Evolutionary conservation across 2,329 filamentous ascomycete genomes (phyloP).

Genomic region (Westerdykella sp.): DNA sequence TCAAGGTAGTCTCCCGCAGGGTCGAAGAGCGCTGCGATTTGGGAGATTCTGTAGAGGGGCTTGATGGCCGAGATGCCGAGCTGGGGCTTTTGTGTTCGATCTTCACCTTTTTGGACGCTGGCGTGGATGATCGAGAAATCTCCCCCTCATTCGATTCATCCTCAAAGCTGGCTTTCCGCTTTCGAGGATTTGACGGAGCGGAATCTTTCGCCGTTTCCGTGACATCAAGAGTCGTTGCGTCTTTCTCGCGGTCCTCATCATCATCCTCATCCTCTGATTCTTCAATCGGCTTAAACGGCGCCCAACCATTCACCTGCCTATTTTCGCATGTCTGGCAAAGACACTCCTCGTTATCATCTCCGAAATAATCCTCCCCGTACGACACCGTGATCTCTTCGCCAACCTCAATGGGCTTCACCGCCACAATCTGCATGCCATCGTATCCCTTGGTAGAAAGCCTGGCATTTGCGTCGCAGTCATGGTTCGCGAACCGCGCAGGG

Average conservation of each 20-base stretch:
- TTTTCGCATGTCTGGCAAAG: slow-evolving; percentile 83
- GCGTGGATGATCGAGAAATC: slow-evolving; percentile 9
- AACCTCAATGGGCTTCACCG: slow-evolving; percentile 70
- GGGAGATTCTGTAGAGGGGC: slow-evolving; percentile 2
- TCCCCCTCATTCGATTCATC: neutral
- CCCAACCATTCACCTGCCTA: slow-evolving; percentile 74
- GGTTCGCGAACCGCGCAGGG: slow-evolving; percentile 92
- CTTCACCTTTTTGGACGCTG: slow-evolving; percentile 13
- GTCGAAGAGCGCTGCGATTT: slow-evolving; percentile 13
- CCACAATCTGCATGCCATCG: slow-evolving; percentile 85
- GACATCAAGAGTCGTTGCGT: slow-evolving; percentile 1
- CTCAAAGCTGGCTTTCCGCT: neutral
- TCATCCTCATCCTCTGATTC: slow-evolving; percentile 39
- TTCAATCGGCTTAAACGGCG: slow-evolving; percentile 39
- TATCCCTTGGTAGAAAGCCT: slow-evolving; percentile 75
- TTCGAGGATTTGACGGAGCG: too few relatives aligned
- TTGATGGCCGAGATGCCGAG: neutral
- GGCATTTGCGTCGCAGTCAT: slow-evolving; percentile 92
- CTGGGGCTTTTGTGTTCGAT: slow-evolving; percentile 1
- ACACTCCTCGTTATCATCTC: slow-evolving; percentile 89
- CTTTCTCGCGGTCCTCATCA: slow-evolving; percentile 19
- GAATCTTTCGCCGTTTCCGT: neutral
- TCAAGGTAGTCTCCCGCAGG: slow-evolving; percentile 21
- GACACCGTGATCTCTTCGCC: slow-evolving; percentile 96
- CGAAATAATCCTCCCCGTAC: slow-evolving; percentile 95